Conservation (phyloP, 305 asterid genomes). For the Fraxinus nigra region DNA sequence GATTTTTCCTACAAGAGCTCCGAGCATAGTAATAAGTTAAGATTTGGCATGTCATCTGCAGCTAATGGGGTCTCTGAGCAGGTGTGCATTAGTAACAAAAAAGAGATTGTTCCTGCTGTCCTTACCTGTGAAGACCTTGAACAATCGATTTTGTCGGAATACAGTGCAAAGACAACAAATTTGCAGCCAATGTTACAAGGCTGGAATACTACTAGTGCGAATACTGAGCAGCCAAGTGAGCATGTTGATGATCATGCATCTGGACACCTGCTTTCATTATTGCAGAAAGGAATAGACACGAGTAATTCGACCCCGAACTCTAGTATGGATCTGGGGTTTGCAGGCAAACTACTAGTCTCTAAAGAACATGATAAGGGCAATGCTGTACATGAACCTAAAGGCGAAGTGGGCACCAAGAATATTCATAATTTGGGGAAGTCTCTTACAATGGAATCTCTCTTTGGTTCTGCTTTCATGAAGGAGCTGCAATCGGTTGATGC, state of each 20-base stretch:
- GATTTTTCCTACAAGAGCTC: constrained; percentile 31
- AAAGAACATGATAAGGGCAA: constrained; percentile 32
- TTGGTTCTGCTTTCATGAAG: constrained; percentile 93
- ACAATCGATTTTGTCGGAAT: constrained; percentile 78
- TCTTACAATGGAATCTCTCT: constrained; percentile 83
- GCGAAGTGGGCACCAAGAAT: constrained; percentile 40
- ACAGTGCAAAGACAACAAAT: constrained; percentile 40
- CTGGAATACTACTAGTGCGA: constrained; percentile 33
- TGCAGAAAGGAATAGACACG: constrained; percentile 58
- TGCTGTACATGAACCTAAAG: constrained; percentile 36
- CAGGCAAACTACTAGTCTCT: constrained; percentile 32
- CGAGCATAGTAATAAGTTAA: constrained; percentile 32
- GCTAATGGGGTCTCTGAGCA: constrained; percentile 47
- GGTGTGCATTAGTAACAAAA: constrained; percentile 34
- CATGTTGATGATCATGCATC: constrained; percentile 54
- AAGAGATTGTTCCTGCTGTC: constrained; percentile 46
- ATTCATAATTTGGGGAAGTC: constrained; percentile 34
- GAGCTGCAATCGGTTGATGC: constrained; percentile 88
- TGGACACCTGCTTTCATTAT: constrained; percentile 78
- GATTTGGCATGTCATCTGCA: constrained; percentile 35
- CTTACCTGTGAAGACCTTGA: constrained; percentile 98
- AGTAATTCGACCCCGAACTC: constrained; percentile 24
- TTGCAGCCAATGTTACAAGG: constrained; percentile 33
- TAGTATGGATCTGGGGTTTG: constrained; percentile 28
- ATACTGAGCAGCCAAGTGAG: constrained; percentile 38